These are phyloP conservation scores for Brassica napus DNA, from an alignment of 345 rosid genomes.

Conservation along the genomic window DNA sequence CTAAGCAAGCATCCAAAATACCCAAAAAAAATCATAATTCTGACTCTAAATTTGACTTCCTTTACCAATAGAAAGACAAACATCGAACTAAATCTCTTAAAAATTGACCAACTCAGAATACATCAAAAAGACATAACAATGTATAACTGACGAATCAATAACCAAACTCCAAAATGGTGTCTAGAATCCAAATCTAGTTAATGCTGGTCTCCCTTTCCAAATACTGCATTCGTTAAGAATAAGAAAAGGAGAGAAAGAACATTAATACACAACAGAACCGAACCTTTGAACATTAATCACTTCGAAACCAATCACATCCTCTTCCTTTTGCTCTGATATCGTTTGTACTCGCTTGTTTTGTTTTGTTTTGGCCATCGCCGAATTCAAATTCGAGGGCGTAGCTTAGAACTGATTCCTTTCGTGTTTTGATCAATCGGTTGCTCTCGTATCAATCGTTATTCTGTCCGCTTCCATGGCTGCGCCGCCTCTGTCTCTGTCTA, in stretches of 20 bases:
- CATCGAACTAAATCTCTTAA: background rate
- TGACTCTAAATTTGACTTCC: background rate
- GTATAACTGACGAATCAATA: conserved; percentile 9
- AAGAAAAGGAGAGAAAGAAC: conserved; percentile 14
- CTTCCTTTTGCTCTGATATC: background rate
- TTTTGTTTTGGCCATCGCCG: conserved; percentile 4
- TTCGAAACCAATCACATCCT: conserved; percentile 24
- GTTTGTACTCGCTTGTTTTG: background rate
- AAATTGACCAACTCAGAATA: background rate
- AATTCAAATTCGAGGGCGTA: conserved; percentile 22
- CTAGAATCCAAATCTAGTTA: background rate
- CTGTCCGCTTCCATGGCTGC: conserved; percentile 55
- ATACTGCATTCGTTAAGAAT: conserved; percentile 20
- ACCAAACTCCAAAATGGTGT: conserved; percentile 20
- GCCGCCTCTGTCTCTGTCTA: conserved; percentile 41
- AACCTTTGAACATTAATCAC: conserved; percentile 35
- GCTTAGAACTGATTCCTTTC: conserved; percentile 12
- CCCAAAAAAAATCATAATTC: no score
- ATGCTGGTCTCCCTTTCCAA: conserved; percentile 27
- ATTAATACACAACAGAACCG: conserved; percentile 27
- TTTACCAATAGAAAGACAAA: background rate
- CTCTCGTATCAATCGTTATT: conserved; percentile 14
- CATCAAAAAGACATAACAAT: background rate
- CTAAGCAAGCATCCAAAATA: background rate
- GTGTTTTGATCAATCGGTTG: conserved; percentile 30